These are phyloP conservation scores for Chlamydomonas sp. DNA, from an alignment of 139 green algal species.

Conservation along the genomic window DNA sequence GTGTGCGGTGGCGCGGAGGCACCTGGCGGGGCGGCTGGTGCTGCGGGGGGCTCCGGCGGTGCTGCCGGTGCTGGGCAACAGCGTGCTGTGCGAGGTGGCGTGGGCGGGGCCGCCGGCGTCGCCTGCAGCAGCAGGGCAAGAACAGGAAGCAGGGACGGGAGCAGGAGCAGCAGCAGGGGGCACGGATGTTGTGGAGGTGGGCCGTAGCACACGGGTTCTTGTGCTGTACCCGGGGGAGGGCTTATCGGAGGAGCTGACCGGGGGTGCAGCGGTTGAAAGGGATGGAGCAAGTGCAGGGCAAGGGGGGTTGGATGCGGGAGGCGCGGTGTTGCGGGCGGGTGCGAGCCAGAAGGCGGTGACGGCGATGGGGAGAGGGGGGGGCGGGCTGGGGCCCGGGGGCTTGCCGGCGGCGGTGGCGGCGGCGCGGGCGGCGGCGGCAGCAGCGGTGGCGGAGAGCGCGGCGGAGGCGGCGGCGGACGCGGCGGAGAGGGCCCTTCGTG, in stretches of 20 bases:
- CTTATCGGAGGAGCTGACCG: neutral
- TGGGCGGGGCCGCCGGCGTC: neutral
- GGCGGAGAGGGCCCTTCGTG: constrained; percentile 47
- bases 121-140: constrained; percentile 11
- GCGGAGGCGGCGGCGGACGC: constrained; percentile 46
- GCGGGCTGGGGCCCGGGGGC: constrained; percentile 3
- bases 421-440: constrained; percentile 51
- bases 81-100: constrained; percentile 19
- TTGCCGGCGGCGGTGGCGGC: constrained; percentile 31
- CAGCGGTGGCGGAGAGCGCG: constrained; percentile 40
- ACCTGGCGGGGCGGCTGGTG: constrained; percentile 52
- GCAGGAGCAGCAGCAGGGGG: neutral
- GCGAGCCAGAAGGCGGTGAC: neutral
- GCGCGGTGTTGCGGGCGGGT: neutral
- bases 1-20: constrained; percentile 35
- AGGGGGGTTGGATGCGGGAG: neutral
- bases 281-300: neutral
- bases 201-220: neutral
- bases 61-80: constrained; percentile 62
- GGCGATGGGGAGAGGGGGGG: neutral
- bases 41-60: constrained; percentile 59
- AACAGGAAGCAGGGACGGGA: neutral
- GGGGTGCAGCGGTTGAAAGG: neutral
- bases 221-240: constrained; percentile 3
- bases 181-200: constrained; percentile 16